These are phyloP conservation scores for Boletellus emodensis DNA, from an alignment of 768 basidiomycete species.

Conservation along the genomic window DNA sequence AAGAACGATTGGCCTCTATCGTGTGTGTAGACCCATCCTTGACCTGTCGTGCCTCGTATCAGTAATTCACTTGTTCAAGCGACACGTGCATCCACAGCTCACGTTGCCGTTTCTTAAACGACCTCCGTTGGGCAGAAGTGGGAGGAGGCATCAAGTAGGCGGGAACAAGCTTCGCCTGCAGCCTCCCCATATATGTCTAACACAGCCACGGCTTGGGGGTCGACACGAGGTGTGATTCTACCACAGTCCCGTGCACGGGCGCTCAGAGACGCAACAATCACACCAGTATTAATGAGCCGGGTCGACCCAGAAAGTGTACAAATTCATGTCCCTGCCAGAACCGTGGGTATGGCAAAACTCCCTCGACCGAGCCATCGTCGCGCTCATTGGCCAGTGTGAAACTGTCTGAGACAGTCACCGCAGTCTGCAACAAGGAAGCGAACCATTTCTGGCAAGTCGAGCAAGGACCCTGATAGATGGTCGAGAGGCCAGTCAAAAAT, in stretches of 20 bases:
- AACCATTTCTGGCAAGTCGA: slow-evolving; percentile 81
- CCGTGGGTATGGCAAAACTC: slow-evolving; percentile 79
- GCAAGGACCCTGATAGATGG: slow-evolving; percentile 73
- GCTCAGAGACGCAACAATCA: too few relatives aligned
- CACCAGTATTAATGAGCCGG: not conserved
- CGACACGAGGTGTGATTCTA: too few relatives aligned
- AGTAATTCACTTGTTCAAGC: not conserved
- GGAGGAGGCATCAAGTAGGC: slow-evolving; percentile 21
- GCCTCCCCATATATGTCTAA: slow-evolving; percentile 13
- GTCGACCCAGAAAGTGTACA: slow-evolving; percentile 71
- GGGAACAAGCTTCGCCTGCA: slow-evolving; percentile 9
- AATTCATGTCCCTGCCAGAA: slow-evolving; percentile 77
- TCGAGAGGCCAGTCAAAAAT: slow-evolving; percentile 76
- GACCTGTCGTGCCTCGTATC: slow-evolving; percentile 18
- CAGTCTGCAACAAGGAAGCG: slow-evolving; percentile 74
- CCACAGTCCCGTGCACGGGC: too few relatives aligned
- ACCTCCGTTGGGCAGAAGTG: slow-evolving; percentile 17
- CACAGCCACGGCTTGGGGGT: slow-evolving; percentile 9
- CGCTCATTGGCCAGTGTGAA: not conserved
- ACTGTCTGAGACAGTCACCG: slow-evolving; percentile 41
- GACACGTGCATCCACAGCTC: not conserved
- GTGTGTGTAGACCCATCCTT: slow-evolving; percentile 29
- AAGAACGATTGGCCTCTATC: slow-evolving; percentile 19
- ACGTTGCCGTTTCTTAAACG: slow-evolving; percentile 23
- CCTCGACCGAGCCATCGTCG: slow-evolving; percentile 54